Percentiles rank a stretch among this genome's conserved stretches.
phyloP scores from a whole-genome alignment of 257 asterid genomes.

The Ballota nigra region DNA sequence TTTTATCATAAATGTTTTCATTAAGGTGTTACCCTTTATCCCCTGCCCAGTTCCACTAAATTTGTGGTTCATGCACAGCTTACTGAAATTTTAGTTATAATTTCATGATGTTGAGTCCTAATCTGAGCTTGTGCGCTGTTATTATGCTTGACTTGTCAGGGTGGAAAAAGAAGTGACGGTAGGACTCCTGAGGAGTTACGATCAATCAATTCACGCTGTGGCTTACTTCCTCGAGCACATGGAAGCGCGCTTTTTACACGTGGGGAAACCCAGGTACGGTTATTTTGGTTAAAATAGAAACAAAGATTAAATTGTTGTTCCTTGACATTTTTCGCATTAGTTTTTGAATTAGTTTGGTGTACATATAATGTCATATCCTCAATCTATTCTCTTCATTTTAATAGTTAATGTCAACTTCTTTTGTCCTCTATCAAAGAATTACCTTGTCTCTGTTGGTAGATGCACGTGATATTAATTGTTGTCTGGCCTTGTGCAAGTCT shows the following conservation, averaged over 20 bases:
- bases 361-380: not conserved
- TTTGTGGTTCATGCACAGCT: conserved; percentile 10
- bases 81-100: conserved; percentile 8
- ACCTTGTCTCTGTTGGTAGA: not conserved
- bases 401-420: not conserved
- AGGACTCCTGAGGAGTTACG: conserved; percentile 79
- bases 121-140: conserved; percentile 13
- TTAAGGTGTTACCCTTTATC: conserved; percentile 1
- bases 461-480: not conserved
- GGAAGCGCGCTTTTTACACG: conserved; percentile 99
- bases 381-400: not conserved
- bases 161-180: conserved; percentile 94
- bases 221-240: conserved; percentile 95
- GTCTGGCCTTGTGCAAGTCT: not conserved
- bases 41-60: conserved; percentile 1
- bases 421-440: not conserved
- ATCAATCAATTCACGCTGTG: conserved; percentile 70
- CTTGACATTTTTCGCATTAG: conserved; percentile 9
- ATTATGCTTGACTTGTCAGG: conserved; percentile 41
- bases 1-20: not conserved
- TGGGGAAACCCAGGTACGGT: conserved; percentile 92
- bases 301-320: not conserved
- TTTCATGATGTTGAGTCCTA: conserved; percentile 14
- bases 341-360: conserved; percentile 2
- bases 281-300: conserved; percentile 25